These are phyloP conservation scores for Cairneyella variabilis DNA, from an alignment of 495 filamentous ascomycete species.

Conservation along the genomic window DNA sequence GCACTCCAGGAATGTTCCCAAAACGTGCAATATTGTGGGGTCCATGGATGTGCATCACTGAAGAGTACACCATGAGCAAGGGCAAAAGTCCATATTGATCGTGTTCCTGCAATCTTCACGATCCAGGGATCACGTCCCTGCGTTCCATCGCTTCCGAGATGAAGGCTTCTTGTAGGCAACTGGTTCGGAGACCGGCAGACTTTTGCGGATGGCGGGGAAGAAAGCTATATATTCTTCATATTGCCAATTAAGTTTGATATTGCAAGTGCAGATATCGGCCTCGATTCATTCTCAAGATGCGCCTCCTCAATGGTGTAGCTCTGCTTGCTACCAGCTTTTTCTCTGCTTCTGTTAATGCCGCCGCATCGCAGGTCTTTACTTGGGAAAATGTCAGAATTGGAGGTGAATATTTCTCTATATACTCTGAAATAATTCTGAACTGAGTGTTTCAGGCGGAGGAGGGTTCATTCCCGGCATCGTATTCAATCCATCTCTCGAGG, in stretches of 20 bases:
- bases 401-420: not conserved
- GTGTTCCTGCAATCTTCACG: not conserved
- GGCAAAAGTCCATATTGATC: not conserved
- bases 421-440: not conserved
- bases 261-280: not conserved
- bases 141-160: not conserved
- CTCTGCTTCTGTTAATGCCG: not conserved
- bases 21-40: no score
- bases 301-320: not conserved
- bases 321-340: not conserved
- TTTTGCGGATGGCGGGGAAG: not conserved
- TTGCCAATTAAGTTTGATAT: not conserved
- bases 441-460: constrained; percentile 40
- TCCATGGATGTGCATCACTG: no score
- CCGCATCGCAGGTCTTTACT: constrained; percentile 1
- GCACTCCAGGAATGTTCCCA: not conserved
- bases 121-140: not conserved
- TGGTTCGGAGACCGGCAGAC: not conserved
- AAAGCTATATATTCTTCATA: not conserved
- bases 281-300: not conserved
- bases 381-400: constrained; percentile 13
- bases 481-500: constrained; percentile 52
- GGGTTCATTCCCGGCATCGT: constrained; percentile 58
- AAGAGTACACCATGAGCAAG: no score
- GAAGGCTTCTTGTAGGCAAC: not conserved